A percentile compares a stretch with the other conserved stretches of the same genome.
Conservation (phyloP, 2,329 filamentous ascomycete species). For the Trichoderma gracile region DNA sequence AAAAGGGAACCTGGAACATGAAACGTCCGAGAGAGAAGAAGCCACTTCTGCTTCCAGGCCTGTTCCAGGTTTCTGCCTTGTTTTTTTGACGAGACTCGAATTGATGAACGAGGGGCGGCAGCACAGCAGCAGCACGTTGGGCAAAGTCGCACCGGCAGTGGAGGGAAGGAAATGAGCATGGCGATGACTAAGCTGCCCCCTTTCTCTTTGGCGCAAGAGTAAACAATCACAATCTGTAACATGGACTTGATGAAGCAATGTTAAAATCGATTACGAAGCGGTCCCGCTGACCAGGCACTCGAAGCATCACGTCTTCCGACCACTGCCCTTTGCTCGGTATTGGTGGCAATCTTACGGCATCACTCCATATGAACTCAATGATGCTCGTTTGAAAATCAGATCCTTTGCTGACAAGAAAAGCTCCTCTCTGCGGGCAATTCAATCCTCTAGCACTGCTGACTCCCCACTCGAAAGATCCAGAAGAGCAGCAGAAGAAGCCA, state of each 20-base stretch:
- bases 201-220: neutral
- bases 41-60: conserved; percentile 8
- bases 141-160: conserved; percentile 20
- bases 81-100: too few species aligned
- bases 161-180: conserved; percentile 19
- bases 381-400: neutral
- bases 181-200: conserved; percentile 19
- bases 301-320: too few species aligned
- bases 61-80: too few species aligned
- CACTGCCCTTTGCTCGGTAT: too few species aligned
- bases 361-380: neutral
- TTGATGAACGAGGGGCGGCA: neutral
- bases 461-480: neutral
- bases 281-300: neutral
- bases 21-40: too few species aligned
- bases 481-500: neutral
- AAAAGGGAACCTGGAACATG: too few species aligned
- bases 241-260: neutral
- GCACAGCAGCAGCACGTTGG: neutral
- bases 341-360: neutral
- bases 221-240: neutral
- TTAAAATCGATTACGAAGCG: neutral
- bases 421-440: neutral
- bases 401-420: neutral
- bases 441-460: neutral